Evolutionary conservation across 305 asterid genomes (phyloP).

Genomic region (Fraxinus sp.): DNA sequence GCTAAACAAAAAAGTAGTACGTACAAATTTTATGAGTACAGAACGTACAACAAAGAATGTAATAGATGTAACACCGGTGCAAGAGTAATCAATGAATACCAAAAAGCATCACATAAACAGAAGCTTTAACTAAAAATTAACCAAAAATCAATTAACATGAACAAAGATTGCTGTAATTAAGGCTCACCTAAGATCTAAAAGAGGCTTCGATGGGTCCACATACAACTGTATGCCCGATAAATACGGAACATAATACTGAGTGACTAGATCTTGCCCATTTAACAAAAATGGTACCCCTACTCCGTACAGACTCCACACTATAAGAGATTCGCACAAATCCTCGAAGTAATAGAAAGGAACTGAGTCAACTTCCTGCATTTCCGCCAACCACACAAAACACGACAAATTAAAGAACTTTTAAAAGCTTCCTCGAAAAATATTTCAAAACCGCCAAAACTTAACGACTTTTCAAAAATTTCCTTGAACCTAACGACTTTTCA

Average conservation of each 20-base stretch:
- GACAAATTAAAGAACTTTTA: conserved; percentile 3
- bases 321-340: conserved; percentile 47
- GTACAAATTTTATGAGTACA: background rate
- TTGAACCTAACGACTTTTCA: background rate
- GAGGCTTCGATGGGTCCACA: conserved; percentile 35
- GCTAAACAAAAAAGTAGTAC: background rate
- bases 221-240: conserved; percentile 57
- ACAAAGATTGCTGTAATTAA: background rate
- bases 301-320: conserved; percentile 50
- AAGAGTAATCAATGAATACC: conserved; percentile 8
- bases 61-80: background rate
- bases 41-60: background rate
- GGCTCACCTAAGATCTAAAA: conserved; percentile 33
- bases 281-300: conserved; percentile 47
- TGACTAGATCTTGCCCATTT: conserved; percentile 33
- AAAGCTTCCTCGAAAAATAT: background rate
- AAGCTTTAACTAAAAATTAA: background rate
- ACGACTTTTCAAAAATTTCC: background rate
- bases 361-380: conserved; percentile 35
- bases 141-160: background rate
- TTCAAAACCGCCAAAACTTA: background rate
- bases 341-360: conserved; percentile 40
- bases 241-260: conserved; percentile 54
- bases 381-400: conserved; percentile 25
- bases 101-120: conserved; percentile 6